These are phyloP conservation scores for Cucurbita argyrosperma DNA, from an alignment of 306 rosid species.

Conservation along the genomic window DNA sequence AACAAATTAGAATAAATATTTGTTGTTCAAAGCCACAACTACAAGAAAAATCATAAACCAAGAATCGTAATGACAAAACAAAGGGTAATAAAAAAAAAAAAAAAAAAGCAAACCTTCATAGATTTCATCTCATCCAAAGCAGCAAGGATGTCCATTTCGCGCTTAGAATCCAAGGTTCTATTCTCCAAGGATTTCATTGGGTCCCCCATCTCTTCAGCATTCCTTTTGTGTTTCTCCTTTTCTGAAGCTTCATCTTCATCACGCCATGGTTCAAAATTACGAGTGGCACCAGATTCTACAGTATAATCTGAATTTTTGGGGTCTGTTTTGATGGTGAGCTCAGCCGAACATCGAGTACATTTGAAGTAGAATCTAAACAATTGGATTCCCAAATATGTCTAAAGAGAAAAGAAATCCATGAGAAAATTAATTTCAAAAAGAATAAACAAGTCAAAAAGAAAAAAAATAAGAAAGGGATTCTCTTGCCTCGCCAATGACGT, in stretches of 20 bases:
- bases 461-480: not conserved
- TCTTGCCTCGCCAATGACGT: constrained; percentile 25
- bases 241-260: constrained; percentile 65
- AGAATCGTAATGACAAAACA: not conserved
- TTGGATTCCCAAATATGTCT: constrained; percentile 84
- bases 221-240: constrained; percentile 40
- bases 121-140: constrained; percentile 98
- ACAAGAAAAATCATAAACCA: not conserved
- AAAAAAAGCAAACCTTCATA: constrained; percentile 43
- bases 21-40: not conserved
- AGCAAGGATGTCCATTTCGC: constrained; percentile 66
- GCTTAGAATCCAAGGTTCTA: constrained; percentile 78
- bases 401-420: constrained; percentile 2
- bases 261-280: constrained; percentile 70
- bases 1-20: not conserved
- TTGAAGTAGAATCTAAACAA: constrained; percentile 77
- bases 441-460: not conserved
- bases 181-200: constrained; percentile 81
- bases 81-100: not conserved
- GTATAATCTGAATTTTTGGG: constrained; percentile 82
- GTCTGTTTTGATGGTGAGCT: constrained; percentile 73
- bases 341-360: constrained; percentile 82
- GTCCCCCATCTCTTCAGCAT: constrained; percentile 77
- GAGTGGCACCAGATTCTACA: constrained; percentile 57
- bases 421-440: not conserved